These are phyloP conservation scores for Amesomyces nigricolor DNA, from an alignment of 2,329 filamentous ascomycete genomes.

Conservation along the genomic window DNA sequence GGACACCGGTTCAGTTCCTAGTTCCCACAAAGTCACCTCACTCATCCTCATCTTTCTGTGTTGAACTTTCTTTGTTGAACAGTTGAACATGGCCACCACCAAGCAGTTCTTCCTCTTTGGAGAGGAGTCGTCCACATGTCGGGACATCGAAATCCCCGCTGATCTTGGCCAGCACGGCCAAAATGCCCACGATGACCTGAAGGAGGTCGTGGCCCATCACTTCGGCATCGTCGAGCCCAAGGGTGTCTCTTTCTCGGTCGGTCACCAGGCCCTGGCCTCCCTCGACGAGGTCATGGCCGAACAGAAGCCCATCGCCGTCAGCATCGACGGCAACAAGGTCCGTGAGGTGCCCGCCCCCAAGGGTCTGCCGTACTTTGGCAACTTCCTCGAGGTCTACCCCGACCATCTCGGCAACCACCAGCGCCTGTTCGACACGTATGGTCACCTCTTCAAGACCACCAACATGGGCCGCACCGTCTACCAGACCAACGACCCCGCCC, in stretches of 20 bases:
- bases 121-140: constrained; percentile 33
- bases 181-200: constrained; percentile 30
- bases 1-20: too few relatives aligned
- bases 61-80: too few relatives aligned
- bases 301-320: constrained; percentile 36
- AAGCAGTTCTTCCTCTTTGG: constrained; percentile 40
- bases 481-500: constrained; percentile 45
- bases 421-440: constrained; percentile 43
- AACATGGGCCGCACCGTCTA: constrained; percentile 46
- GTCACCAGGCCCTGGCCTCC: constrained; percentile 25
- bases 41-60: too few relatives aligned
- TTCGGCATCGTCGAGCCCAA: constrained; percentile 40
- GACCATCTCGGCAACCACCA: constrained; percentile 50
- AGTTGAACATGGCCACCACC: not conserved
- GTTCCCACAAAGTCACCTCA: too few relatives aligned
- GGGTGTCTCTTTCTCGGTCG: not conserved
- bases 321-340: constrained; percentile 44
- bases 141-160: constrained; percentile 34
- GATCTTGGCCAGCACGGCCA: constrained; percentile 22
- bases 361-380: constrained; percentile 46
- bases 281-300: constrained; percentile 34
- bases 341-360: constrained; percentile 46
- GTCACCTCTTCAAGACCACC: constrained; percentile 45
- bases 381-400: constrained; percentile 50
- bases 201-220: constrained; percentile 36